Conservation (phyloP, 352 stramenopile species). For the Aphanomyces euteiches region DNA sequence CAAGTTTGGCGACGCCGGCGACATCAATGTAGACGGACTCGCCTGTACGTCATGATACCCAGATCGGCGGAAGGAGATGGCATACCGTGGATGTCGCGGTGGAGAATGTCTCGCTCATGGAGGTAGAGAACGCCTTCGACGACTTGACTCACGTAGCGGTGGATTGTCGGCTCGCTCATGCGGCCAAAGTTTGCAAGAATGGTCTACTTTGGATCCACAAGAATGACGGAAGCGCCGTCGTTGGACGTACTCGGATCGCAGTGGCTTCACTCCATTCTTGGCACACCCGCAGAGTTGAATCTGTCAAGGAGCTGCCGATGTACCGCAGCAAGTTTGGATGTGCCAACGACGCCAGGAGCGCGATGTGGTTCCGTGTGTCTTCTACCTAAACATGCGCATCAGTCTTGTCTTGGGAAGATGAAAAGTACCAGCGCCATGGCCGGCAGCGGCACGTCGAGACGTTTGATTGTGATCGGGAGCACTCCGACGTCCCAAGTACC, state of each 20-base stretch:
- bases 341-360: not conserved
- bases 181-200: slow-evolving; percentile 63
- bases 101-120: slow-evolving; percentile 42
- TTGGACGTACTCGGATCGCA: slow-evolving; percentile 1
- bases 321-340: slow-evolving; percentile 23
- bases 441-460: not conserved
- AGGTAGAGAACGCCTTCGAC: slow-evolving; percentile 51
- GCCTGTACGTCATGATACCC: slow-evolving; percentile 20
- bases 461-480: slow-evolving; percentile 17
- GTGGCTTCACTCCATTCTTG: slow-evolving; percentile 24
- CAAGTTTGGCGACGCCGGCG: slow-evolving; percentile 51
- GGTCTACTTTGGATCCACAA: slow-evolving; percentile 34
- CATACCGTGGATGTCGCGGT: slow-evolving; percentile 40
- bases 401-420: no score
- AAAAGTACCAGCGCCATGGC: no score
- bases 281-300: slow-evolving; percentile 13
- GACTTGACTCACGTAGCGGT: slow-evolving; percentile 58
- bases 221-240: no score
- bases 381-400: slow-evolving; percentile 1
- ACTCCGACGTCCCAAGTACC: slow-evolving; percentile 2
- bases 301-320: slow-evolving; percentile 4
- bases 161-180: slow-evolving; percentile 72
- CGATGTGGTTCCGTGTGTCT: not conserved
- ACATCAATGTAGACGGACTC: slow-evolving; percentile 59
- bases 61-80: not conserved